These are phyloP conservation scores for Candida labiduridarum DNA, from an alignment of 1,139 yeast genomes.

Conservation along the genomic window DNA sequence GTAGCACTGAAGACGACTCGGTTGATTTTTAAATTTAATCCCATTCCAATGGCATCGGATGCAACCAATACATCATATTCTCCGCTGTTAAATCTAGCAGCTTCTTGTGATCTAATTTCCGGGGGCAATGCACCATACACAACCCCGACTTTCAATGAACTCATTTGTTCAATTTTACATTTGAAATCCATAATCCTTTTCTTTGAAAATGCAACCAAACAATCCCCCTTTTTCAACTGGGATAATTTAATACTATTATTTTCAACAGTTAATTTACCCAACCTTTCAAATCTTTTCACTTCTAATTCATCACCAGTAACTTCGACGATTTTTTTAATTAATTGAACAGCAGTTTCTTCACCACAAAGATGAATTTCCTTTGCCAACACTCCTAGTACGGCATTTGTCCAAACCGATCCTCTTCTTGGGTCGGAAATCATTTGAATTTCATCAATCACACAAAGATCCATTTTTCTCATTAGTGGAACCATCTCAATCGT, in stretches of 20 bases:
- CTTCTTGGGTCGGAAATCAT: conserved; percentile 81
- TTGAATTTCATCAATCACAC: conserved; percentile 94
- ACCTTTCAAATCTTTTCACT: conserved; percentile 67
- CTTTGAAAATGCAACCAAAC: conserved; percentile 86
- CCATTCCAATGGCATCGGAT: conserved; percentile 98
- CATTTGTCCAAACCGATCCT: conserved; percentile 96
- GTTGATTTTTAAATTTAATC: conserved; percentile 80
- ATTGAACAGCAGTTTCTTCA: conserved; percentile 76
- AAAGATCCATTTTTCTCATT: conserved; percentile 71
- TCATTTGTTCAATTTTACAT: conserved; percentile 60
- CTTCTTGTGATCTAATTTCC: conserved; percentile 87
- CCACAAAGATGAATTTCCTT: conserved; percentile 92
- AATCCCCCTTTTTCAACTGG: conserved; percentile 70
- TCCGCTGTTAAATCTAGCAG: conserved; percentile 73
- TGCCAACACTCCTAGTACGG: conserved; percentile 84
- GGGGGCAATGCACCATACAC: conserved; percentile 97
- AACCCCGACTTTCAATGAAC: conserved; percentile 76
- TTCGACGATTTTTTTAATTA: conserved; percentile 58
- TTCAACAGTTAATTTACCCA: conserved; percentile 70
- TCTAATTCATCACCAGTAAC: conserved; percentile 80
- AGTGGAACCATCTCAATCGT: conserved; percentile 92
- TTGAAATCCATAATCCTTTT: conserved; percentile 66
- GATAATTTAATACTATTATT: conserved; percentile 31
- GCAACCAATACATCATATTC: conserved; percentile 82
- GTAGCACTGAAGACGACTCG: conserved; percentile 74